Conservation (phyloP, 768 basidiomycete genomes). For the Psilocybe subaeruginosa region DNA sequence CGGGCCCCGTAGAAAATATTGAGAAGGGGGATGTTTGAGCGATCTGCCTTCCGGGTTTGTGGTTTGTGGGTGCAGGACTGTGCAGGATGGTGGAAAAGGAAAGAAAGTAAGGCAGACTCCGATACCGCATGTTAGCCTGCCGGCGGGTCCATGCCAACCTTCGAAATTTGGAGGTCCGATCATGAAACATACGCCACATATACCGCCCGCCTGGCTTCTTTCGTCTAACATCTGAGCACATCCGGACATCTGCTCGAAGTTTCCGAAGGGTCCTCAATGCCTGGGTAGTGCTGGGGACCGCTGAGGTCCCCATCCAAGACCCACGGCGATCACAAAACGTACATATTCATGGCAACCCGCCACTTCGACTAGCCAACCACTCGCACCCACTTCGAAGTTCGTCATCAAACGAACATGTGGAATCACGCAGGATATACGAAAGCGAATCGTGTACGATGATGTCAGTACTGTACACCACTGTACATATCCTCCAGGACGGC, state of each 20-base stretch:
- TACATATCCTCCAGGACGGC: background rate
- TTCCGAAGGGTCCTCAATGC: background rate
- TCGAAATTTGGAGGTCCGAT: background rate
- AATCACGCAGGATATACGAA: background rate
- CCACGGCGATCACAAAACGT: background rate
- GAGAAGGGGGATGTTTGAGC: background rate
- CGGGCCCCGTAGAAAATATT: background rate
- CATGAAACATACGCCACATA: background rate
- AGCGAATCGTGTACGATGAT: background rate
- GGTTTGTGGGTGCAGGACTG: background rate
- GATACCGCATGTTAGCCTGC: no score
- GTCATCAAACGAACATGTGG: background rate
- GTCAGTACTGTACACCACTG: background rate
- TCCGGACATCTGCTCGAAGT: background rate
- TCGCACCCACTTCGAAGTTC: background rate
- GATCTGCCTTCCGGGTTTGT: background rate
- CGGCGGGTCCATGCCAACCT: background rate
- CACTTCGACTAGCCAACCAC: background rate
- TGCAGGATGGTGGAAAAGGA: background rate
- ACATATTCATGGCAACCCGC: background rate
- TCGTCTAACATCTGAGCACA: background rate
- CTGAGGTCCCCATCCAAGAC: background rate
- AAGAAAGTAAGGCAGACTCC: background rate
- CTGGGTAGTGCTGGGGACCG: background rate
- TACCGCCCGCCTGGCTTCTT: background rate